Base-by-base conservation (phyloP, 805 yeast genomes). In the Ogataea angusta region DNA sequence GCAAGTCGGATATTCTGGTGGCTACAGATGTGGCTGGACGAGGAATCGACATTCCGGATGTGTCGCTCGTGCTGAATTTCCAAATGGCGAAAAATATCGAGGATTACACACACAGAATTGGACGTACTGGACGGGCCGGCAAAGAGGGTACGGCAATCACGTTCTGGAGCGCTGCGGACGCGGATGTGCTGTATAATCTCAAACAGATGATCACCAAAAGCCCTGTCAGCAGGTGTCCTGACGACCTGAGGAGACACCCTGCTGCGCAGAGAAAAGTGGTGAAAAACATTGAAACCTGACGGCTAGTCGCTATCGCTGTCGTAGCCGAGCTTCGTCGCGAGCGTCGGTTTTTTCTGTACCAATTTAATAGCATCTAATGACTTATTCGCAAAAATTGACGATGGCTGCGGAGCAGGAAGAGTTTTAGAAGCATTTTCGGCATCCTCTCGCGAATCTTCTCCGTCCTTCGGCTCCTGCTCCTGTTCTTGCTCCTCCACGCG, bases 1-100 rank as follows among this genome's bases (percentile, higher is more conserved):
- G 84, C 2, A 62, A 66, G 17, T 74, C 73, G 0, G 81, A 79
- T 37, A 69, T 86, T 6, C 64, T 91, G 30, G 80, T 91, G 13
- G 98, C 97, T 3, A 93, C 98, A 0, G 96, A 91, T 60, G 88
- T 91, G 17, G 97, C 97, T 0, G 95, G 96, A 3, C 76, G 99
- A 66, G 99, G 99, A 59, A 77, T 91, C 32, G 98, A 93, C 62
- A 80, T 91, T n/a, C 82, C 88, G 1, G 75, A 85, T 51, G 95
- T 91, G 6, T 78, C 93, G 0, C 60, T 90, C 25, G 98, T 91
- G 8, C 62, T 93, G 15, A 93, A 91, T 60, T 90, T 74, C 56
- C 96, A 91, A 52, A 82, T 90, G 90, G 67, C 89, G 8, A 76
- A 72, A 47, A 70, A 71, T 24, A 75, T 89, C 32, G 96, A 89